phyloP scores from a whole-genome alignment of 2,329 filamentous ascomycete genomes.

The Neofusicoccum cordaticola region DNA sequence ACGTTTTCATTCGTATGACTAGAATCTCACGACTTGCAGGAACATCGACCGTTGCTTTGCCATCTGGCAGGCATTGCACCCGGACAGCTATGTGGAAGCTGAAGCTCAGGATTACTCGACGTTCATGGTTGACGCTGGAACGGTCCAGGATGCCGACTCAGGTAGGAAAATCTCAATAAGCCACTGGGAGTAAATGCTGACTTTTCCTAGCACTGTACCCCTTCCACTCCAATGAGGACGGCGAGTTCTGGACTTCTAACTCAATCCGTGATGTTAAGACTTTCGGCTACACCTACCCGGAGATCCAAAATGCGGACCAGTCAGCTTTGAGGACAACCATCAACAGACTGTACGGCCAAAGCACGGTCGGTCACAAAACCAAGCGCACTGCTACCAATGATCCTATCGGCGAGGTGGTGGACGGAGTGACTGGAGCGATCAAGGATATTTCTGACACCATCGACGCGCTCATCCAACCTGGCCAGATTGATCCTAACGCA shows the following conservation, averaged over 20 bases:
- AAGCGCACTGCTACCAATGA: conserved; percentile 1
- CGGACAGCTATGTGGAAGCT: conserved; percentile 62
- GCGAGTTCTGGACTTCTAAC: conserved; percentile 67
- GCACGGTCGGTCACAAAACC: conserved; percentile 23
- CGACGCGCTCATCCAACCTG: conserved; percentile 17
- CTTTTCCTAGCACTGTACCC: conserved; percentile 55
- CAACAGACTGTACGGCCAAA: conserved; percentile 61
- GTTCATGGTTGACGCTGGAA: conserved; percentile 58
- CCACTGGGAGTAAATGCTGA: not conserved
- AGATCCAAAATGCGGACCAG: conserved; percentile 48
- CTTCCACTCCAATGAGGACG: conserved; percentile 59
- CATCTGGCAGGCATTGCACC: conserved; percentile 74
- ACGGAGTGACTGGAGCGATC: not conserved
- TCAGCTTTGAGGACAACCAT: conserved; percentile 50
- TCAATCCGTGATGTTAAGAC: conserved; percentile 56
- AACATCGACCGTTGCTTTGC: conserved; percentile 74
- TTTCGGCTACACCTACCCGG: conserved; percentile 75
- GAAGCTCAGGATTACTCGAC: conserved; percentile 54
- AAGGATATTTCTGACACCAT: conserved; percentile 17
- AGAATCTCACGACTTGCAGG: conserved; percentile 25
- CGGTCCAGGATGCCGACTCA: conserved; percentile 55
- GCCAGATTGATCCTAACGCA: conserved; percentile 26
- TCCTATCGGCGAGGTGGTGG: not conserved
- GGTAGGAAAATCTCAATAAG: conserved; percentile 25
- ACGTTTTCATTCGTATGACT: not conserved